Percentiles rank a stretch among this genome's conserved stretches.
Evolutionary conservation across 2,329 filamentous ascomycete genomes (phyloP).

Genomic region (Chrysosporium queenslandicum): DNA sequence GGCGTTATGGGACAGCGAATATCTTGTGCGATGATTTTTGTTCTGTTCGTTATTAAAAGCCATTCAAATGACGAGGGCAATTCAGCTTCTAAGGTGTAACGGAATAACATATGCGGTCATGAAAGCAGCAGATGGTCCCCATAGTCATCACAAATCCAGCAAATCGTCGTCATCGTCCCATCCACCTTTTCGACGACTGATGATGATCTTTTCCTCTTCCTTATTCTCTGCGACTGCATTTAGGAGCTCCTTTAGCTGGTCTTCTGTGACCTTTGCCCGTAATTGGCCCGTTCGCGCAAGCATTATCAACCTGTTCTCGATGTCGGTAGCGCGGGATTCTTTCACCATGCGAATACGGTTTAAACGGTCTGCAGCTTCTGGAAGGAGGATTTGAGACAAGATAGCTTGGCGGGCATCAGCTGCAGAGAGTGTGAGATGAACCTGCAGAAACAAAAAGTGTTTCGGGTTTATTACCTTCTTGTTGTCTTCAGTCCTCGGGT

Average conservation of each 20-base stretch:
- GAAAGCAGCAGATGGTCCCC: neutral
- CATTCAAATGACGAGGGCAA: neutral
- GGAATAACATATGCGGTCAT: neutral
- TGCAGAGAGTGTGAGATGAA: conserved; percentile 12
- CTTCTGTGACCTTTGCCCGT: conserved; percentile 76
- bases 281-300: conserved; percentile 82
- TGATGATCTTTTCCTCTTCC: conserved; percentile 72
- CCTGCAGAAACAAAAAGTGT: neutral
- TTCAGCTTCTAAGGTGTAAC: neutral
- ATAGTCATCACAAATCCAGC: conserved; percentile 30
- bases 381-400: conserved; percentile 85
- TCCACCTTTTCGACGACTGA: conserved; percentile 69
- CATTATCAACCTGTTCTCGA: conserved; percentile 89
- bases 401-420: conserved; percentile 42
- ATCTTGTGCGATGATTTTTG: neutral
- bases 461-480: conserved; percentile 34
- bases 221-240: conserved; percentile 69
- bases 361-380: conserved; percentile 84
- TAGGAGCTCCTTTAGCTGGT: conserved; percentile 84
- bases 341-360: conserved; percentile 94
- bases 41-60: neutral
- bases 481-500: conserved; percentile 28
- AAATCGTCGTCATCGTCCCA: conserved; percentile 74
- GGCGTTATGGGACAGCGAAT: neutral
- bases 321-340: conserved; percentile 74